Evolutionary conservation across 768 basidiomycete species (phyloP).

Genomic region (Hygrophoropsis aurantiaca): DNA sequence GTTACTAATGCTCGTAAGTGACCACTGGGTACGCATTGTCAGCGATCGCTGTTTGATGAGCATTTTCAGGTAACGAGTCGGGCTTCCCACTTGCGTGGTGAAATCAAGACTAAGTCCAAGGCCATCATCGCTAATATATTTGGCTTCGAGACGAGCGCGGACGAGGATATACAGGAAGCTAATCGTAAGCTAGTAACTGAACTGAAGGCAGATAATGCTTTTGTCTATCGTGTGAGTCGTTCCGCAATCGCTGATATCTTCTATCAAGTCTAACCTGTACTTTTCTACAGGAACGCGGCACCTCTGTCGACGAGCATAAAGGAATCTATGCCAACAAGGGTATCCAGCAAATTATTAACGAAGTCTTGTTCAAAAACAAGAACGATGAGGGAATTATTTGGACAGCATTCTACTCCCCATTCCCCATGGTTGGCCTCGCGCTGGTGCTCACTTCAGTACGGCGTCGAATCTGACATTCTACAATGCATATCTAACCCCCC

Average conservation of each 20-base stretch:
- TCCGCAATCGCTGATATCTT: no score
- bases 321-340: no score
- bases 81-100: constrained; percentile 17
- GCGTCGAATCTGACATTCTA: no score
- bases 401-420: constrained; percentile 14
- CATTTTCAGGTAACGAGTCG: constrained; percentile 14
- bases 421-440: constrained; percentile 13
- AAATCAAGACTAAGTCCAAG: constrained; percentile 18
- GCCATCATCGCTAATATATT: constrained; percentile 12
- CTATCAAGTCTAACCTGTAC: no score
- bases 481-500: no score
- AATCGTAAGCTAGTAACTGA: constrained; percentile 6
- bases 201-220: constrained; percentile 9
- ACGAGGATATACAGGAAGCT: constrained; percentile 10
- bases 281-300: no score
- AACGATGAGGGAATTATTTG: constrained; percentile 18
- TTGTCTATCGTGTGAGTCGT: not conserved
- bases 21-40: constrained; percentile 3
- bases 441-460: constrained; percentile 3
- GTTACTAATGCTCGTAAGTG: constrained; percentile 1
- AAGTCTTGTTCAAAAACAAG: constrained; percentile 5
- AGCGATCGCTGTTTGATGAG: not conserved
- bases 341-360: no score
- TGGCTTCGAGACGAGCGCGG: constrained; percentile 12
- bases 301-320: no score